Evolutionary conservation across 192 early-diverging fungal species (phyloP), one percentile per base, ranked within the genome.

Genomic region (Fimicolochytrium jonesii): DNA sequence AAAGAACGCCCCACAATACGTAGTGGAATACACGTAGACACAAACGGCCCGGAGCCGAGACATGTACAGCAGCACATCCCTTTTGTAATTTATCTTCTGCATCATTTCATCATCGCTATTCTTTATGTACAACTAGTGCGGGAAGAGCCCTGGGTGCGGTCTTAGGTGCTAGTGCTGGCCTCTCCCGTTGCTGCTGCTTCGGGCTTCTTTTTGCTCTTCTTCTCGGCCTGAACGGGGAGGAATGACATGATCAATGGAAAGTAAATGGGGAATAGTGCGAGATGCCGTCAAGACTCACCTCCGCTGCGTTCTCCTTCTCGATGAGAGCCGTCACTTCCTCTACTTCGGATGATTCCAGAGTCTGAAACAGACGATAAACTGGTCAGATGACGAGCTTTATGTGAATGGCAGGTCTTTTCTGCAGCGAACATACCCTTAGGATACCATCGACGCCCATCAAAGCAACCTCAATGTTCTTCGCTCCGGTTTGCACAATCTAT

Each of bases 401-500:
- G n/a, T n/a, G n/a, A n/a, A n/a, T n/a, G n/a, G n/a, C 37, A 39
- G 37, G 37, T 39, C 37, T 10, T 39, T 17, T 39, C 37, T 10
- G 18, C 11, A 18, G 7, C 13, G n/a, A n/a, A 50, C 51, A 6
- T 32, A 90, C 87, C 78, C 86, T 85, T 15, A 88, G 67, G 25
- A 80, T 71, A 51, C 84, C 78, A 60, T 93, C 88, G 18, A 75
- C 64, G 36, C 88, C 90, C 90, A 97, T 94, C 20, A 92, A 78
- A 13, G 92, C 89, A 67, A 99, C 88, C 69, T 99, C 96, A 77
- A 99, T 99, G 72, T 99, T 99, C 84, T 99, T 99, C 55, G 96
- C 90, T 35, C 96, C 96, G 3, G 93, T 99, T 82, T 99, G 96
- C 53, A 99, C 96, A 61, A 98, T 92, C 83, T 87, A 54, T 18